phyloP scores from a whole-genome alignment of 139 green algal genomes.

The Ulvella scutata region DNA sequence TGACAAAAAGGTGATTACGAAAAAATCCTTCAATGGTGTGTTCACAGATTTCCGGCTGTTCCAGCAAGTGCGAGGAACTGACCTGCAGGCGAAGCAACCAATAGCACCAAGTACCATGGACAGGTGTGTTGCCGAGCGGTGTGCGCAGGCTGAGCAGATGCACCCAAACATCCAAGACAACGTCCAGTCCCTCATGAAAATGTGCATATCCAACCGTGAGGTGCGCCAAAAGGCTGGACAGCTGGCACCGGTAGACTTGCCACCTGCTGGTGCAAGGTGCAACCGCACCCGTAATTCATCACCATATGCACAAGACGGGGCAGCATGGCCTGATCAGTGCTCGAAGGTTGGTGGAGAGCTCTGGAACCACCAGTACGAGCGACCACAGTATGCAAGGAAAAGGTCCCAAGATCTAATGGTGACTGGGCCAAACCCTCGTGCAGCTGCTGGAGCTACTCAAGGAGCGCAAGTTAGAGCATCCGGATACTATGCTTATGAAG shows the following conservation, averaged over 20 bases:
- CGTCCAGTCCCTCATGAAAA: too few species aligned
- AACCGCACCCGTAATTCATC: background rate
- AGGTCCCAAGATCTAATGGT: conserved; percentile 15
- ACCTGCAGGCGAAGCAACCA: too few species aligned
- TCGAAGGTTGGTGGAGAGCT: background rate
- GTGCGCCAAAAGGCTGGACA: background rate
- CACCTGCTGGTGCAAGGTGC: background rate
- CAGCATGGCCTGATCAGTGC: background rate
- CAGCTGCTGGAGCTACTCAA: background rate
- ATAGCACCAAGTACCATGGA: too few species aligned
- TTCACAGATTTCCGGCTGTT: too few species aligned
- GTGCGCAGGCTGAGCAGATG: too few species aligned
- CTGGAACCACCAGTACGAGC: conserved; percentile 10
- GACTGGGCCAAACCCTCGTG: conserved; percentile 4
- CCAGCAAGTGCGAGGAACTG: too few species aligned
- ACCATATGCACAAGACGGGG: background rate
- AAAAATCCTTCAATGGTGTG: too few species aligned
- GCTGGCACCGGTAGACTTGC: background rate
- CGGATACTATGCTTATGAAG: background rate
- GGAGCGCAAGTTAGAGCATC: background rate
- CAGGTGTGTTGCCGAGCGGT: too few species aligned
- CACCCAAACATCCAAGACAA: too few species aligned
- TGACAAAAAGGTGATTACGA: too few species aligned
- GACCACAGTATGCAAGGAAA: conserved; percentile 14
- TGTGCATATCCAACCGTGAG: too few species aligned